Evolutionary conservation across 23 red algal species (phyloP), one percentile per base, ranked within the genome.

Genomic region (Pyropia yezoensis): DNA sequence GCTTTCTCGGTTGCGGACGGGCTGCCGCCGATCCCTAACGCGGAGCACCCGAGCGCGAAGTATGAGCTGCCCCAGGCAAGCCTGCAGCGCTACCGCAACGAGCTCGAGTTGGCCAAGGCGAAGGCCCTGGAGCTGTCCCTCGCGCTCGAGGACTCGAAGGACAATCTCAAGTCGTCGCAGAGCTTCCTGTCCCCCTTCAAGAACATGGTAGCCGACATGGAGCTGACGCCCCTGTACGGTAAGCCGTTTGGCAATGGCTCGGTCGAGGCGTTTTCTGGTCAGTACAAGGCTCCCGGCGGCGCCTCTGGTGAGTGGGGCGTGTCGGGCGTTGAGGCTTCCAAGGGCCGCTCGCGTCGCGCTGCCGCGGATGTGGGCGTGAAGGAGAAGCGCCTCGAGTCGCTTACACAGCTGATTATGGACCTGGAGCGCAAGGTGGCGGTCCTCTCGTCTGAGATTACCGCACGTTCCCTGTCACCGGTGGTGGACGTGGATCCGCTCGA

Each of bases 331-430:
- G 80, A 63, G 21, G 23, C 19, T 7, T 20, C 73, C 50, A 66
- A 52, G 27, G 80, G 80, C 16, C 80, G 68, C 2, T 61, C 80
- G 18, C 59, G 80, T 32, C 68, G 70, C 29, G 69, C 70, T 18
- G 80, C 80, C 11, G 47, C 34, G 0, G 70, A 49, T 2, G 45
- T 85, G 34, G 69, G 68, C 18, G 67, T 68, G 15, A 75, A 67
- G 69, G 80, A 85, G 45, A 69, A 75, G 61, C 68, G 64, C 24
- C 52, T 85, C 12, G 80, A 85, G 58, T 23, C 67, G 4, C 50
- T 85, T 23, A 85, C 72, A 52, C 80, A 85, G 59, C 70, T 85
- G 5, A 66, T 85, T 24, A 61, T 76, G 39, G 80, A 85, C 23
- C 55, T 85, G 69, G 69, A 85, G 62, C 69, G 80, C 49, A 51